Evolutionary conservation across 2,329 filamentous ascomycete species (phyloP), one percentile per base, ranked within the genome.

Genomic region (Aspergillus novofumigatus): DNA sequence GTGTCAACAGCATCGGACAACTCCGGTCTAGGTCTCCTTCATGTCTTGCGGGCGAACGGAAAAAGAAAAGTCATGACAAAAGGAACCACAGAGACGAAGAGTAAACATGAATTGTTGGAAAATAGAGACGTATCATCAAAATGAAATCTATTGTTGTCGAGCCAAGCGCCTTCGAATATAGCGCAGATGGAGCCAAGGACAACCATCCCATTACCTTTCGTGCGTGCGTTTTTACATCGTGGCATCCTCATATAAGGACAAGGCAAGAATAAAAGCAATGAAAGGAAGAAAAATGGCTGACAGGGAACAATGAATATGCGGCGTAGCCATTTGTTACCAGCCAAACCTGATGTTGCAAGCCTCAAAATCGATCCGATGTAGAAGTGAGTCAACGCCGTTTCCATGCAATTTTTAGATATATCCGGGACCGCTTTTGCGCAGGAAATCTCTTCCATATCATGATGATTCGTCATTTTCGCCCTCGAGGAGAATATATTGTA

Each of bases 401-500:
- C 61, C 53, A 74, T 73, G 71, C 69, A 72, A 67, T 48, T 63
- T 57, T 48, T 62, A 64, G 66, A 62, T 69, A 67, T 65, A 63
- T 56, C 54, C 51, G 29, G 29, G 55, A 54, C 55, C 54, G 53
- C 35, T 32, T 38, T 32, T 55, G 42, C 51, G 45, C 41, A 49
- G 44, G 28, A 53, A n/a, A 48, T 26, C 50, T 47, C 6, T 38
- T 55, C 47, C 28, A 49, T 17, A 51, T 65, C 58, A 65, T 73
- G 64, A 75, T 61, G 57, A 62, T 67, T 81, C 79, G 38, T 86
- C 82, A 64, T 85, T 86, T 68, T 91, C 88, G 53, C 90, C 90
- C 65, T 91, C 84, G 23, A 96, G 81, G 62, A 99, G 81, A 53
- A 97, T 91, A 72, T 99, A 97, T 69, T 96, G 92, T 64, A 99